Evolutionary conservation across 2,329 filamentous ascomycete genomes (phyloP).

Genomic region (Pseudopyrenochaeta lycopersici): DNA sequence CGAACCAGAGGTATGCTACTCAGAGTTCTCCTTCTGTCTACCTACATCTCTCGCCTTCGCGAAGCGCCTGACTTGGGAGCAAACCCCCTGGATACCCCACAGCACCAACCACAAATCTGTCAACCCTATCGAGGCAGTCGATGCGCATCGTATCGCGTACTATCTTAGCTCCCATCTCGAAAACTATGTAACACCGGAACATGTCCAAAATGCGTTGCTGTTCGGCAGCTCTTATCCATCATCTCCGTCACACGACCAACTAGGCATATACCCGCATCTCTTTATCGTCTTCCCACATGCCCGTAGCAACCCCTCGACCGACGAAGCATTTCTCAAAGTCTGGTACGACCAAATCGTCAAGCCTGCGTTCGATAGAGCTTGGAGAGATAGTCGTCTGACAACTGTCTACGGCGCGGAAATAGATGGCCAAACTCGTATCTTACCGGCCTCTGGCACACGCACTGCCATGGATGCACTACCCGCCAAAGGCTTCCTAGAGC

Average conservation of each 20-base stretch:
- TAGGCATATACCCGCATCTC: constrained; percentile 10
- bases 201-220: constrained; percentile 11
- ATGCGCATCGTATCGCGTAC: constrained; percentile 11
- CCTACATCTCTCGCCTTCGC: constrained; percentile 26
- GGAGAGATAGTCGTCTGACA: constrained; percentile 15
- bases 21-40: constrained; percentile 23
- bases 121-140: constrained; percentile 9
- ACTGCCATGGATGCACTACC: constrained; percentile 9
- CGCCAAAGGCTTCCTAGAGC: constrained; percentile 3
- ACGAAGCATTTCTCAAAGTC: constrained; percentile 16
- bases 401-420: background rate
- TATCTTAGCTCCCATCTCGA: background rate
- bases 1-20: constrained; percentile 2
- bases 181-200: background rate
- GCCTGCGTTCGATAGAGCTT: constrained; percentile 29
- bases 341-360: constrained; percentile 32
- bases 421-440: background rate
- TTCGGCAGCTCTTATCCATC: constrained; percentile 16
- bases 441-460: background rate
- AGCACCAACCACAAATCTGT: background rate
- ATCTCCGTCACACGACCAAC: background rate
- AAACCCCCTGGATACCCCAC: constrained; percentile 23
- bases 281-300: constrained; percentile 30
- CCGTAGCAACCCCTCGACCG: background rate
- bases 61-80: constrained; percentile 31